These are phyloP conservation scores for Blastobotrys mokoenaii DNA, from an alignment of 805 yeast genomes.

Conservation along the genomic window DNA sequence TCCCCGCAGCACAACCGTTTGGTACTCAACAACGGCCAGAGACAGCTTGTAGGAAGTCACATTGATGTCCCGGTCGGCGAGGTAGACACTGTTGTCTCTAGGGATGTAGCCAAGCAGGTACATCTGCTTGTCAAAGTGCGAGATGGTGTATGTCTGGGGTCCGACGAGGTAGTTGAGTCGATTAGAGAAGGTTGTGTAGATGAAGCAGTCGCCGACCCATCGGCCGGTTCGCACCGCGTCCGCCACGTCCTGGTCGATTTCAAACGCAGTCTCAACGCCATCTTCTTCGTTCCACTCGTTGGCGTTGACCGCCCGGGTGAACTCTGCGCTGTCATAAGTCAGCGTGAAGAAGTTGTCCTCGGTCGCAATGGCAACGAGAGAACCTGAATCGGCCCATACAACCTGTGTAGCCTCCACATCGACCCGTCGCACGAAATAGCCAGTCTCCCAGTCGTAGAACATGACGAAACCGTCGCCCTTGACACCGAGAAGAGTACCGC, in stretches of 20 bases:
- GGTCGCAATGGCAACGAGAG: constrained; percentile 66
- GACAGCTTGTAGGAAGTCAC: constrained; percentile 76
- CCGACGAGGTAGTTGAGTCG: constrained; percentile 93
- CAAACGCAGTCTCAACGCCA: constrained; percentile 83
- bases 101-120: constrained; percentile 85
- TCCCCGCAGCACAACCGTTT: constrained; percentile 90
- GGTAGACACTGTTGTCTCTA: constrained; percentile 80
- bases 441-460: constrained; percentile 91
- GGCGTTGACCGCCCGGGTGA: constrained; percentile 50
- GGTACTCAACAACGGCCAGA: constrained; percentile 83
- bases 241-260: constrained; percentile 69
- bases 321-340: constrained; percentile 59
- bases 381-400: constrained; percentile 92
- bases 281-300: constrained; percentile 66
- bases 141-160: constrained; percentile 82
- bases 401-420: constrained; percentile 72
- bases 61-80: constrained; percentile 84
- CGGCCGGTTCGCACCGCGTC: constrained; percentile 82
- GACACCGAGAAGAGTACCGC: constrained; percentile 84
- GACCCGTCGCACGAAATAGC: constrained; percentile 74
- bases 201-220: constrained; percentile 96
- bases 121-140: constrained; percentile 84
- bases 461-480: constrained; percentile 78
- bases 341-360: constrained; percentile 70
- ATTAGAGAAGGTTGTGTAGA: constrained; percentile 79